phyloP scores from a whole-genome alignment of 2,329 filamentous ascomycete genomes.

The Thielaviopsis euricoi region DNA sequence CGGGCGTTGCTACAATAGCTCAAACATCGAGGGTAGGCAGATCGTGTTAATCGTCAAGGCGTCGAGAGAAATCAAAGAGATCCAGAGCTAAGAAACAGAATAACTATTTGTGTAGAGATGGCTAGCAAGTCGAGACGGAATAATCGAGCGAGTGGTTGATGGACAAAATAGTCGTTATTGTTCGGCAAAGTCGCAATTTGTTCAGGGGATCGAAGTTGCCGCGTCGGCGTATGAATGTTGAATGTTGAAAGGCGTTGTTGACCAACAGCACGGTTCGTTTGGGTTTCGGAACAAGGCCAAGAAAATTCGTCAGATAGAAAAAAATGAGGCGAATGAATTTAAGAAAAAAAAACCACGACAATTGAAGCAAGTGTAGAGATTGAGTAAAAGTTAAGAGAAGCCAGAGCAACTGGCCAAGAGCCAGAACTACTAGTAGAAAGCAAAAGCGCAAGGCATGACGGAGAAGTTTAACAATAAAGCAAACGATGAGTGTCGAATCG shows the following conservation, averaged over 20 bases:
- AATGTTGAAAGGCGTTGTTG: neutral
- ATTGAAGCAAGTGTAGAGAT: neutral
- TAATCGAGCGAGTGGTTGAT: neutral
- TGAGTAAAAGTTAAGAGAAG: neutral
- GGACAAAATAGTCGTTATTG: neutral
- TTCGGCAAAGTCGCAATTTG: neutral
- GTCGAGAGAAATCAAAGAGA: neutral
- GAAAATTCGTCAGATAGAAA: neutral
- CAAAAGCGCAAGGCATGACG: constrained; percentile 6
- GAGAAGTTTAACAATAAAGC: neutral
- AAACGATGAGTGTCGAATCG: neutral
- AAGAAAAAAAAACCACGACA: neutral
- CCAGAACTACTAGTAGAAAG: constrained; percentile 7
- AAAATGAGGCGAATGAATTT: neutral
- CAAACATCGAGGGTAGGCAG: constrained; percentile 1
- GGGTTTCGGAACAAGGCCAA: neutral
- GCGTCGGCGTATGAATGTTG: neutral
- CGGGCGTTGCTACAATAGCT: constrained; percentile 3
- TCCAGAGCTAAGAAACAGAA: neutral
- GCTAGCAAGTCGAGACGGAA: neutral
- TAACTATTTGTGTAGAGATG: neutral
- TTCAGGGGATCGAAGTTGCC: neutral
- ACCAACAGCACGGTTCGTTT: neutral
- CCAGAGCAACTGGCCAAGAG: constrained; percentile 5
- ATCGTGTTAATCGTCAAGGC: neutral